A percentile compares a stretch with the other conserved stretches of the same genome.
Evolutionary conservation across 306 rosid species (phyloP).

Genomic region (Betula pendula): DNA sequence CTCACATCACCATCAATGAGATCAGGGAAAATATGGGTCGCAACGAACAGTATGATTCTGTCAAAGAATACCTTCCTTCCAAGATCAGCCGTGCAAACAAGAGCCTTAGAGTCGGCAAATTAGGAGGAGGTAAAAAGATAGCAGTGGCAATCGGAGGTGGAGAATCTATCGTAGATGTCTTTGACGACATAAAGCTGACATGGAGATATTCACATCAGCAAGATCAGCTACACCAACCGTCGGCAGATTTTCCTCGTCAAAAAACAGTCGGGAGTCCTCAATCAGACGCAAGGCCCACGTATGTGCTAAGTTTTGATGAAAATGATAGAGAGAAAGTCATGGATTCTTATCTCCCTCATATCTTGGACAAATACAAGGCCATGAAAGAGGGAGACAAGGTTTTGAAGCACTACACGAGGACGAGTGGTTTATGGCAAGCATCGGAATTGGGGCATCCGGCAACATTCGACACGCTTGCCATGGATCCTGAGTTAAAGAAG

Average conservation of each 20-base stretch:
- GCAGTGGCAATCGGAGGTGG: slow-evolving; percentile 18
- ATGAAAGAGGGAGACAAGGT: slow-evolving; percentile 25
- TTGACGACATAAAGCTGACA: slow-evolving; percentile 24
- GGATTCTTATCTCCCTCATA: slow-evolving; percentile 22
- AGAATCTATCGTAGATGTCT: slow-evolving; percentile 30
- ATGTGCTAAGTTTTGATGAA: slow-evolving; percentile 28
- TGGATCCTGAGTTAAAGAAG: slow-evolving; percentile 35
- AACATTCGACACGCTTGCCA: slow-evolving; percentile 33
- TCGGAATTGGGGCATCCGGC: slow-evolving; percentile 37
- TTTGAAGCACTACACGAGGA: slow-evolving; percentile 20
- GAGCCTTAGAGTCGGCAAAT: slow-evolving; percentile 28
- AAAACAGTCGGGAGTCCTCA: too few species aligned
- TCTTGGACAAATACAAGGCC: slow-evolving; percentile 6
- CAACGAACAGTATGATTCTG: slow-evolving; percentile 28
- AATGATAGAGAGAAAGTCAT: slow-evolving; percentile 4
- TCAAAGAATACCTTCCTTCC: slow-evolving; percentile 27
- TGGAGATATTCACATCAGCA: slow-evolving; percentile 23
- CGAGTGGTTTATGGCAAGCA: not conserved
- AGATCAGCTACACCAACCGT: not conserved
- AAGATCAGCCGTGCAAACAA: slow-evolving; percentile 22
- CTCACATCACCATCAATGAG: slow-evolving; percentile 11
- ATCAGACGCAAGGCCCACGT: not conserved
- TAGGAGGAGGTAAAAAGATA: not conserved
- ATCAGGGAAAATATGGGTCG: slow-evolving; percentile 15
- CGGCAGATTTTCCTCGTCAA: too few species aligned